phyloP scores from a whole-genome alignment of 2,329 filamentous ascomycete genomes.

The Alternaria gansuensis region DNA sequence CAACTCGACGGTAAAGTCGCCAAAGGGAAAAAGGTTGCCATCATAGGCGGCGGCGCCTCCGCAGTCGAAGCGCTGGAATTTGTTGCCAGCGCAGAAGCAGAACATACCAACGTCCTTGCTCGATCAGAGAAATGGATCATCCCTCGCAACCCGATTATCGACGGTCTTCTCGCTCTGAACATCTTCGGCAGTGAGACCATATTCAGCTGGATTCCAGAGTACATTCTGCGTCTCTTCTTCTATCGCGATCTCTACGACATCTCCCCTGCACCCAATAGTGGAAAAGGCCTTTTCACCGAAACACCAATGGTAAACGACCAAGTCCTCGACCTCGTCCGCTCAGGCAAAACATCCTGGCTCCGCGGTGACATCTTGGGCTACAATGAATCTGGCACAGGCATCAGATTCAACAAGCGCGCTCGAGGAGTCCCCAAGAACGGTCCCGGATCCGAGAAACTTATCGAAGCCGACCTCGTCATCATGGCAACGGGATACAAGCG shows the following conservation, averaged over 20 bases:
- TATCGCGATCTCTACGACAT: slow-evolving; percentile 82
- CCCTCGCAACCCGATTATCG: slow-evolving; percentile 77
- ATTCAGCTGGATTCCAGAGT: slow-evolving; percentile 80
- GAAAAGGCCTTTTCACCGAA: slow-evolving; percentile 79
- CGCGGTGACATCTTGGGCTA: slow-evolving; percentile 79
- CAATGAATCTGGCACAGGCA: slow-evolving; percentile 68
- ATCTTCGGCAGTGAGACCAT: slow-evolving; percentile 79
- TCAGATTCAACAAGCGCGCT: slow-evolving; percentile 75
- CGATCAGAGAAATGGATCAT: slow-evolving; percentile 89
- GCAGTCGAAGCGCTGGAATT: slow-evolving; percentile 87
- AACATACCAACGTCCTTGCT: slow-evolving; percentile 75
- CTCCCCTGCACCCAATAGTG: slow-evolving; percentile 63
- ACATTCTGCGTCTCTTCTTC: slow-evolving; percentile 77
- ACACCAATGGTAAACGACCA: slow-evolving; percentile 90
- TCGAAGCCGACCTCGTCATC: slow-evolving; percentile 79
- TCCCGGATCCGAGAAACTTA: slow-evolving; percentile 70
- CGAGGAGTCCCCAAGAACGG: slow-evolving; percentile 80
- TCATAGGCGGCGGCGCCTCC: slow-evolving; percentile 81
- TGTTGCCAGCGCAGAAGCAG: slow-evolving; percentile 71
- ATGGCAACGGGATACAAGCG: slow-evolving; percentile 85
- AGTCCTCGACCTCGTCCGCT: slow-evolving; percentile 77
- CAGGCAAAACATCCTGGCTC: slow-evolving; percentile 78
- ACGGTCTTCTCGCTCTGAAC: slow-evolving; percentile 78
- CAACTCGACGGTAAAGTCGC: slow-evolving; percentile 76
- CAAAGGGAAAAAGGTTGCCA: slow-evolving; percentile 76